Conservation (phyloP, 768 basidiomycete genomes). For the Clitopilus hobsonii region DNA sequence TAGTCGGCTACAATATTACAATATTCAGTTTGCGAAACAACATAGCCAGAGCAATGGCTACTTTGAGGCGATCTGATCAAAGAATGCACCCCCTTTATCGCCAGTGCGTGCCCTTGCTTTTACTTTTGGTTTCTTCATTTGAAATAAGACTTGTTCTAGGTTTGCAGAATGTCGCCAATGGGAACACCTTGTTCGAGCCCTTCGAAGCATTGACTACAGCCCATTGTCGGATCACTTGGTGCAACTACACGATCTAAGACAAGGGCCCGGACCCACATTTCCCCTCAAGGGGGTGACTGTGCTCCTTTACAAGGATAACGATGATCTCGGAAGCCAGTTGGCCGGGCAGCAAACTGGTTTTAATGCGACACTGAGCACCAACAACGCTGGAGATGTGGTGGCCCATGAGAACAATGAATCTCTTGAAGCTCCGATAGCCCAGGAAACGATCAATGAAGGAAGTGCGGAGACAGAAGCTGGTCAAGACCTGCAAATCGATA, state of each 20-base stretch:
- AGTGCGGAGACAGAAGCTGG: too few species aligned
- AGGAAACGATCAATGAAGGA: too few species aligned
- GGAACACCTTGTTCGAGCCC: slow-evolving; percentile 17
- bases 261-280: background rate
- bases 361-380: too few species aligned
- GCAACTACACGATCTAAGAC: slow-evolving; percentile 16
- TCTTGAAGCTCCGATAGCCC: too few species aligned
- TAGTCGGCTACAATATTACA: slow-evolving; percentile 25
- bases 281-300: background rate
- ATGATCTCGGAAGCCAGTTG: background rate
- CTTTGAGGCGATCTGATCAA: slow-evolving; percentile 11
- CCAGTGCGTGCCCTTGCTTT: slow-evolving; percentile 5
- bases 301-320: background rate
- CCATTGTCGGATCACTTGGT: slow-evolving; percentile 20
- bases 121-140: background rate
- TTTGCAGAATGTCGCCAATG: slow-evolving; percentile 21
- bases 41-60: slow-evolving; percentile 15
- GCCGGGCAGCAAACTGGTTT: too few species aligned
- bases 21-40: slow-evolving; percentile 5
- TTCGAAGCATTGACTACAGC: slow-evolving; percentile 11
- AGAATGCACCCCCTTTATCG: slow-evolving; percentile 9
- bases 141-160: too few species aligned
- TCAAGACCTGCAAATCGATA: too few species aligned
- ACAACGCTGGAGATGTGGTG: too few species aligned
- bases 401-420: too few species aligned